A percentile compares a stretch with the other conserved stretches of the same genome.
Conservation (phyloP, 768 basidiomycete genomes). For the Boletus vermiculosoides region DNA sequence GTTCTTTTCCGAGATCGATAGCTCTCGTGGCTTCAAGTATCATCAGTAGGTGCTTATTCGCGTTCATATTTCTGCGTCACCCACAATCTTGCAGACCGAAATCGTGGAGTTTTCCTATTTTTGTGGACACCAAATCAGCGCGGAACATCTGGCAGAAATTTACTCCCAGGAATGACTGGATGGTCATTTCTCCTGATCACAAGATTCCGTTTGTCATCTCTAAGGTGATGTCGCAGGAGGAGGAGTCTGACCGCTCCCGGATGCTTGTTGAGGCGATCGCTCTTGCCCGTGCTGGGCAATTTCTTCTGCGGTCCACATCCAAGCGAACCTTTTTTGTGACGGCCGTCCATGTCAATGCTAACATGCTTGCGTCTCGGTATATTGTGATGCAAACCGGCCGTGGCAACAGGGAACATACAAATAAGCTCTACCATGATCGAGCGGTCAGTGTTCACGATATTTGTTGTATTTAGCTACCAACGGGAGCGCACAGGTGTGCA, state of each 20-base stretch:
- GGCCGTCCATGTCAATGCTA: neutral
- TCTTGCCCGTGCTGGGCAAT: neutral
- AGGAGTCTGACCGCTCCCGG: neutral
- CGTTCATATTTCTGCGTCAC: neutral
- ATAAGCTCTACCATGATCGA: neutral
- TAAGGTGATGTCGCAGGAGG: conserved; percentile 2
- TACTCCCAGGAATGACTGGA: neutral
- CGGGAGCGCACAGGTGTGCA: neutral
- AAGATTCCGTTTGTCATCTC: conserved; percentile 11
- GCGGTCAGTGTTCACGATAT: neutral
- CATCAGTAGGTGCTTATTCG: neutral
- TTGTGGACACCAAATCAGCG: too few species aligned
- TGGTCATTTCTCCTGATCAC: neutral
- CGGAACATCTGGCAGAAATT: too few species aligned
- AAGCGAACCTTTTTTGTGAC: neutral
- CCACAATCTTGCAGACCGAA: neutral
- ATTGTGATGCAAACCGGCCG: neutral
- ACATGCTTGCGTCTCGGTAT: neutral
- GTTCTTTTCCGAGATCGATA: neutral
- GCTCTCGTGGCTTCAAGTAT: neutral
- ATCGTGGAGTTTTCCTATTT: neutral
- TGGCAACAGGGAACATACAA: neutral
- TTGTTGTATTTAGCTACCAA: neutral
- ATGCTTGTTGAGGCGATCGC: conserved; percentile 15
- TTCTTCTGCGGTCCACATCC: neutral